Evolutionary conservation across 2,329 filamentous ascomycete genomes (phyloP).

Genomic region (Alternaria panax): DNA sequence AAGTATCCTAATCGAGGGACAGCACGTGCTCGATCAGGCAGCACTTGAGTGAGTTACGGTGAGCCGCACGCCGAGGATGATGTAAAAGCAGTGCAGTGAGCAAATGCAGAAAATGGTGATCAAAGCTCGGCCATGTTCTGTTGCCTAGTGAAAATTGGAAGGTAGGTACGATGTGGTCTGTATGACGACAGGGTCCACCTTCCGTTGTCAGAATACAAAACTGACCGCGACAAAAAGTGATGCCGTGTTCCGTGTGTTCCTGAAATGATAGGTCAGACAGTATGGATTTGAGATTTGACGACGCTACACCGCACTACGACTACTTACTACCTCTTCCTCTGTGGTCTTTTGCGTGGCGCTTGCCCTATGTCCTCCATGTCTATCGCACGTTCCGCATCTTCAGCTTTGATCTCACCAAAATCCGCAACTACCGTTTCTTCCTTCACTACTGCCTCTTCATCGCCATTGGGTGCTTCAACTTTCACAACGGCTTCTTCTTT

Average conservation of each 20-base stretch:
- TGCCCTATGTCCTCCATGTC: slow-evolving; percentile 48
- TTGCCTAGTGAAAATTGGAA: neutral
- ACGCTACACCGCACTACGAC: neutral
- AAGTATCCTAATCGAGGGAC: neutral
- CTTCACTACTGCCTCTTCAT: slow-evolving; percentile 28
- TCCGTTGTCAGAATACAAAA: neutral
- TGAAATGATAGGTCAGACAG: neutral
- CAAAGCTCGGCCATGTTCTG: neutral
- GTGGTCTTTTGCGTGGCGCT: slow-evolving; percentile 10
- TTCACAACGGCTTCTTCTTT: slow-evolving; percentile 51
- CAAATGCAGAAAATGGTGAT: neutral
- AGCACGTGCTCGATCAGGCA: slow-evolving; percentile 4
- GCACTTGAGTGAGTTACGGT: neutral
- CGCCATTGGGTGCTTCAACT: slow-evolving; percentile 45
- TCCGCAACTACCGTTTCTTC: slow-evolving; percentile 23
- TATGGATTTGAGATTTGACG: neutral
- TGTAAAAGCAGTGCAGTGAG: neutral
- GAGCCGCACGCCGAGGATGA: neutral
- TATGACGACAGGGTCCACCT: neutral
- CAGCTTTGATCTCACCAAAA: slow-evolving; percentile 35
- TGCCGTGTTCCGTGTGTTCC: neutral
- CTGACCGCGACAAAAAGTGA: neutral
- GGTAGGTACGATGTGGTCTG: neutral
- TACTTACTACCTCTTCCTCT: slow-evolving; percentile 6
- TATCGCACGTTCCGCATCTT: slow-evolving; percentile 31